Evolutionary conservation across 805 yeast species (phyloP), one percentile per base, ranked within the genome.

Genomic region (Kazachstania taianensis): DNA sequence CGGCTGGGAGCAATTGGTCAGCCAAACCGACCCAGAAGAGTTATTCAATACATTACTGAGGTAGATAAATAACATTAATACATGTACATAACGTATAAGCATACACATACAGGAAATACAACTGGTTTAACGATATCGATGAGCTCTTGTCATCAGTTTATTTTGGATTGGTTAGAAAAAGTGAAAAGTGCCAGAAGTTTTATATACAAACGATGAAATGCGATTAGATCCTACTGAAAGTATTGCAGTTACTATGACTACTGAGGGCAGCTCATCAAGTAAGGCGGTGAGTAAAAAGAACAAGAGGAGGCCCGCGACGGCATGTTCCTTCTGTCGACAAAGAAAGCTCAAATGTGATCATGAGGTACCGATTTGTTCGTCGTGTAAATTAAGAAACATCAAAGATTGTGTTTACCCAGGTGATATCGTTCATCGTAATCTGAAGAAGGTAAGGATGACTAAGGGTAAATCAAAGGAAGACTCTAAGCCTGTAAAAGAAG

Each of bases 331-430:
- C 29, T 54, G 61, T 37, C 41, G 58, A 9, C 42, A 33, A 19
- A 43, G 57, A 16, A 53, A 55, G 33, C 36, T 53, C 14, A 50
- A 48, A 36, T 55, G 61, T 41, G 53, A 53, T 35, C 52, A 52
- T 27, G 31, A 25, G 17, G 45, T 38, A 31, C 59, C 61, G 2
- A 38, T 43, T n/a, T 55, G 59, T 22, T 44, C 53, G 12, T 42
- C 50, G 14, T 53, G 59, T 28, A 17, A 32, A 5, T 40, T 47
- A 3, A 45, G 53, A 26, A 40, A 35, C 1, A 32, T 45, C 9
- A 16, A 36, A 1, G 40, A 30, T 5, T 52, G 57, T 38, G 27
- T 37, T 2, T 54, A 54, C 35, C 25, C 25, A 4, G 12, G 8
- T 9, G 25, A 22, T 22, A n/a, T n/a, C n/a, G n/a, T n/a, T n/a